Evolutionary conservation across 768 basidiomycete genomes (phyloP), one percentile per base, ranked within the genome.

Genomic region (Terana coerulea): DNA sequence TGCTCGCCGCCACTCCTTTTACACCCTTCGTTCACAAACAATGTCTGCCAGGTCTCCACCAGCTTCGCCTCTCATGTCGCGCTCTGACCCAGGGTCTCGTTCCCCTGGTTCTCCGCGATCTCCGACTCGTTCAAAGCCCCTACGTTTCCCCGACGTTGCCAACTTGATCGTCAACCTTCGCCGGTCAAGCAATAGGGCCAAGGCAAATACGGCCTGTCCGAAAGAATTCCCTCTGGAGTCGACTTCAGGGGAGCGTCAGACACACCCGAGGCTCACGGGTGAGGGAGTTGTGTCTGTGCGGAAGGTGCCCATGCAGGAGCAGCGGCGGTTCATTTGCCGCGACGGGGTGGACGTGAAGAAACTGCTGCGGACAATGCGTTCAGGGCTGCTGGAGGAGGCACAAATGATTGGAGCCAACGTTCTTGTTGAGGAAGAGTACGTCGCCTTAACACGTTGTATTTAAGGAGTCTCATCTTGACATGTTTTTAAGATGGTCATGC

Each of bases 401-500:
- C 67, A 72, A 47, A 56, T 61, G 8, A 56, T 77, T 17, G 83
- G 80, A 14, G 81, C 75, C 3, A 83, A 82, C 58, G 79, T 78
- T 1, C 72, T 90, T 48, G 76, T 83, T 2, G 80, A 88, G 35
- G 88, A 90, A 62, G 73, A 77, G 88, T 88, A 61, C 40, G 86
- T 80, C 25, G 40, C 28, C 1, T 29, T 26, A 39, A 28, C 45
- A 5, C 31, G n/a, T n/a, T n/a, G n/a, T n/a, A n/a, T n/a, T n/a
- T n/a, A n/a, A n/a, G n/a, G n/a, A n/a, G n/a, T n/a, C n/a, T n/a
- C n/a, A n/a, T n/a, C n/a, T n/a, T n/a, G n/a, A n/a, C n/a, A n/a
- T n/a, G n/a, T n/a, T n/a, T n/a, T n/a, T n/a, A 21, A 88, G 86
- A 44, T 89, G 87, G 87, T 73, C 69, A 30, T 84, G 79, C 62